phyloP scores from a whole-genome alignment of 2,329 filamentous ascomycete species.

The Tolypocladium sp. region DNA sequence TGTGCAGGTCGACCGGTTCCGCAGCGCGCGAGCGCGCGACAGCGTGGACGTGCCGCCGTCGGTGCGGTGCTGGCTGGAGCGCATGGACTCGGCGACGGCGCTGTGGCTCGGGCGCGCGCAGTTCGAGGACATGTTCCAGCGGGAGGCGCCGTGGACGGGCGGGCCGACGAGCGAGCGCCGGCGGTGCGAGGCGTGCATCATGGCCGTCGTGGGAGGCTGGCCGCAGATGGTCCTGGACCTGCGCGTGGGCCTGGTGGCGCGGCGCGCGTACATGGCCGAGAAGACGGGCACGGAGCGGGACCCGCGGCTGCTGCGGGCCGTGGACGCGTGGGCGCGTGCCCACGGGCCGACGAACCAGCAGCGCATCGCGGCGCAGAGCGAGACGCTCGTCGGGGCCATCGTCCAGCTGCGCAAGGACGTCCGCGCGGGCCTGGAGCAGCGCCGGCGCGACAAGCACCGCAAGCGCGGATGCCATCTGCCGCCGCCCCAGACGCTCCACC shows the following conservation, averaged over 20 bases:
- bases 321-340: slow-evolving; percentile 34
- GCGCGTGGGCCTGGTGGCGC: slow-evolving; percentile 30
- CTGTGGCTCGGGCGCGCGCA: slow-evolving; percentile 28
- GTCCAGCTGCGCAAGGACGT: background rate
- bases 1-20: slow-evolving; percentile 17
- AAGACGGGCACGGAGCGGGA: background rate
- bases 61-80: slow-evolving; percentile 13
- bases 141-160: slow-evolving; percentile 12
- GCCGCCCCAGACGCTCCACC: background rate
- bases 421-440: background rate
- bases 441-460: background rate
- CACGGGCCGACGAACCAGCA: background rate
- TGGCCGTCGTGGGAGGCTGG: slow-evolving; percentile 37
- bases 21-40: slow-evolving; percentile 10
- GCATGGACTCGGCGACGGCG: slow-evolving; percentile 15
- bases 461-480: background rate
- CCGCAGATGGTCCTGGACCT: slow-evolving; percentile 33
- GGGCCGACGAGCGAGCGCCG: slow-evolving; percentile 19
- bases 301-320: slow-evolving; percentile 27
- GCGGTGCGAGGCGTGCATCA: slow-evolving; percentile 44
- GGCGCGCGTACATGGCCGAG: slow-evolving; percentile 12
- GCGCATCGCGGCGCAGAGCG: slow-evolving; percentile 2
- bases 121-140: slow-evolving; percentile 25
- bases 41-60: slow-evolving; percentile 1
- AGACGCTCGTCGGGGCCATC: slow-evolving; percentile 6